Conservation (phyloP, 371 early-diverging fungal genomes). For the Mortierella sp. region DNA sequence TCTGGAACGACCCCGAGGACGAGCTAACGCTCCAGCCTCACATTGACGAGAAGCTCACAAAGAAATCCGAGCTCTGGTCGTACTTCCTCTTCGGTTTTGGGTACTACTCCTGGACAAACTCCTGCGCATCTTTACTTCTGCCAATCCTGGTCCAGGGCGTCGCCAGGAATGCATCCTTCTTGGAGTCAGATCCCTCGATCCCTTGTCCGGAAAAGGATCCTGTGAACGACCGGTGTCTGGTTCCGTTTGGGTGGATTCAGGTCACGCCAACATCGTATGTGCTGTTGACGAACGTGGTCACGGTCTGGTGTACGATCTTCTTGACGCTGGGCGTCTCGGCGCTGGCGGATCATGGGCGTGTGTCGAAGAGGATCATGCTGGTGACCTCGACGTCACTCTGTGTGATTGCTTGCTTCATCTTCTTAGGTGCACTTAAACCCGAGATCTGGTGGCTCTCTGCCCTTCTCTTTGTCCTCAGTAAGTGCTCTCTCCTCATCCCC, state of each 20-base stretch:
- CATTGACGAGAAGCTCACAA: constrained; percentile 30
- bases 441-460: constrained; percentile 40
- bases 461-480: constrained; percentile 20
- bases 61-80: constrained; percentile 46
- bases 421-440: constrained; percentile 28
- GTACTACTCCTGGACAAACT: constrained; percentile 41
- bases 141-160: constrained; percentile 43
- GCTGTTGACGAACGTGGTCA: constrained; percentile 31
- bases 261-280: constrained; percentile 52
- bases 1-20: constrained; percentile 28
- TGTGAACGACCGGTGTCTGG: constrained; percentile 34
- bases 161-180: constrained; percentile 29
- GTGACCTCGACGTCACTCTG: constrained; percentile 16
- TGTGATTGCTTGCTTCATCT: constrained; percentile 23
- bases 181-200: constrained; percentile 29
- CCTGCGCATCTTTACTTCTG: constrained; percentile 33
- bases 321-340: constrained; percentile 41
- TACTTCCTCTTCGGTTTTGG: constrained; percentile 53
- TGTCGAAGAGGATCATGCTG: constrained; percentile 33
- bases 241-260: constrained; percentile 46
- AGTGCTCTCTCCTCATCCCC: background rate
- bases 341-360: constrained; percentile 43
- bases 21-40: constrained; percentile 34
- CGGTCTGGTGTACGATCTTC: constrained; percentile 28
- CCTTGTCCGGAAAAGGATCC: constrained; percentile 29